A percentile compares a stretch with the other conserved stretches of the same genome.
Conservation (phyloP, 1,139 yeast genomes). For the Kluyveromyces sp. region DNA sequence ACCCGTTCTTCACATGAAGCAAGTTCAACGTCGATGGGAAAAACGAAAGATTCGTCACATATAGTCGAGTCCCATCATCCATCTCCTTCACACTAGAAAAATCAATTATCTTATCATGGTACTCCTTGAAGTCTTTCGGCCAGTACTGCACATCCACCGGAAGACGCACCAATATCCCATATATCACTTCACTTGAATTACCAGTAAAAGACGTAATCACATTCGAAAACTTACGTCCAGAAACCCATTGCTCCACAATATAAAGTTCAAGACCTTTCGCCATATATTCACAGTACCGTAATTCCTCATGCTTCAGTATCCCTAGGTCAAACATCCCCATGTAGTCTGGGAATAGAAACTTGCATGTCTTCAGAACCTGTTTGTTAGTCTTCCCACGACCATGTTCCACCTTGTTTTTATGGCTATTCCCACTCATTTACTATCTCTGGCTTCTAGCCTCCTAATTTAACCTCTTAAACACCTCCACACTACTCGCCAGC, state of each 20-base stretch:
- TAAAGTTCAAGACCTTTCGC: constrained; percentile 77
- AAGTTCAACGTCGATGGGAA: constrained; percentile 70
- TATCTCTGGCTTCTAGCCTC: too few species aligned
- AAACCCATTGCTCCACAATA: constrained; percentile 90
- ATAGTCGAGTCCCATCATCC: constrained; percentile 45
- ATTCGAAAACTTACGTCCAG: constrained; percentile 57
- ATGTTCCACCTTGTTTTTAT: too few species aligned
- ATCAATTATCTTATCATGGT: constrained; percentile 56
- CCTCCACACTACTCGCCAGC: too few species aligned
- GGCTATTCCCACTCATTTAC: too few species aligned
- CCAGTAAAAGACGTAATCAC: constrained; percentile 83
- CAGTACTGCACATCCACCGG: constrained; percentile 49
- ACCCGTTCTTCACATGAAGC: constrained; percentile 63
- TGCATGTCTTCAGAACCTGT: constrained; percentile 9
- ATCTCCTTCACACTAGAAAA: constrained; percentile 49
- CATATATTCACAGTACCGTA: constrained; percentile 36
- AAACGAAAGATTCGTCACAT: constrained; percentile 73
- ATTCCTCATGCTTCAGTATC: constrained; percentile 34
- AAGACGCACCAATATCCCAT: constrained; percentile 53
- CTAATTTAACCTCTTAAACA: too few species aligned
- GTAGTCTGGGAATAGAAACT: constrained; percentile 41
- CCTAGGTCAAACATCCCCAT: constrained; percentile 43
- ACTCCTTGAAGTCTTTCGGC: constrained; percentile 51
- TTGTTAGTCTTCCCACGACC: background rate
- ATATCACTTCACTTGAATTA: constrained; percentile 52